These are phyloP conservation scores for Cercospora zeae-maydis DNA, from an alignment of 2,329 filamentous ascomycete species.

Conservation along the genomic window DNA sequence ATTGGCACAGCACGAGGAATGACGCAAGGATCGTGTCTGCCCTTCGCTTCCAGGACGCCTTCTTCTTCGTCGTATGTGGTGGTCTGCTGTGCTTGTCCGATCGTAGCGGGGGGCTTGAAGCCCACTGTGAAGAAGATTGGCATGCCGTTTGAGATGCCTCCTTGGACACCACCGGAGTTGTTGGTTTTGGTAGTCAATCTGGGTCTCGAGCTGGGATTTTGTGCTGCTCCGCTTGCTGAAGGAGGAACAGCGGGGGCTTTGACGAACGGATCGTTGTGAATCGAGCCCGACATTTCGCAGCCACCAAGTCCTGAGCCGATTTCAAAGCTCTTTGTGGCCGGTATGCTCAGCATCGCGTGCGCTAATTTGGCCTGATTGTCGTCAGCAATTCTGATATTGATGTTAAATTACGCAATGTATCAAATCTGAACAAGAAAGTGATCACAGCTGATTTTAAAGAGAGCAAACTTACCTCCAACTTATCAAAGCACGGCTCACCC, in stretches of 20 bases:
- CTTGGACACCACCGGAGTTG: constrained; percentile 91
- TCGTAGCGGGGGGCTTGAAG: constrained; percentile 94
- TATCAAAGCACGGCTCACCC: constrained; percentile 93
- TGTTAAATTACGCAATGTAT: background rate
- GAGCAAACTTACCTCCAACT: constrained; percentile 60
- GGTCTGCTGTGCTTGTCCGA: constrained; percentile 82
- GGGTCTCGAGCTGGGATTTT: constrained; percentile 46
- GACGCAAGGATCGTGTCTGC: constrained; percentile 89
- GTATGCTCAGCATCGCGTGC: constrained; percentile 93
- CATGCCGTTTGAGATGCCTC: constrained; percentile 89
- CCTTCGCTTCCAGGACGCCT: constrained; percentile 84
- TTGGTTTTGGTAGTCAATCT: constrained; percentile 84
- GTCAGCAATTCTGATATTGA: background rate
- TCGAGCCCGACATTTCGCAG: constrained; percentile 79
- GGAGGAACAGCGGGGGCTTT: constrained; percentile 51
- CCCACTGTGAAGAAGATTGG: constrained; percentile 91
- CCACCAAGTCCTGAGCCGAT: constrained; percentile 90
- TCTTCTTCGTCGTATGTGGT: constrained; percentile 72
- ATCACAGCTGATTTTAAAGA: background rate
- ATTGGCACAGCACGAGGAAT: constrained; percentile 82
- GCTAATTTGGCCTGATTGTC: constrained; percentile 62
- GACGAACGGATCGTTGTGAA: constrained; percentile 87
- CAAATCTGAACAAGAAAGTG: background rate
- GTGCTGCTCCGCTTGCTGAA: constrained; percentile 36
- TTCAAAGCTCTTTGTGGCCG: constrained; percentile 93